A percentile compares a stretch with the other conserved stretches of the same genome.
Evolutionary conservation across 129 eudicot species (phyloP).

Genomic region (Flaveria sonorensis): DNA sequence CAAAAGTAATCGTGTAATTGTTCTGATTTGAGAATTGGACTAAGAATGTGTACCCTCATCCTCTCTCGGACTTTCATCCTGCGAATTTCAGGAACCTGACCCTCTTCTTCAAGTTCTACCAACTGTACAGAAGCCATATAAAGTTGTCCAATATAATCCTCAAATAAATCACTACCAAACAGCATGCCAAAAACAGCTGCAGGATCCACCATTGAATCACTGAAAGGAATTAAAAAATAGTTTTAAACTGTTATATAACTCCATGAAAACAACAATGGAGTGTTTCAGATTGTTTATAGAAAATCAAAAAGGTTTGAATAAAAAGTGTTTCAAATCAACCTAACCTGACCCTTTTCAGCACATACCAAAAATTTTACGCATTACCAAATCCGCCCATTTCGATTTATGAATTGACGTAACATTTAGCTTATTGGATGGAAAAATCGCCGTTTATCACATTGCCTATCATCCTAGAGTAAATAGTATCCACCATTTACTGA

Average conservation of each 20-base stretch:
- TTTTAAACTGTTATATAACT: background rate
- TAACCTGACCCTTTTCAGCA: background rate
- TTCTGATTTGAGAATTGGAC: slow-evolving; percentile 2
- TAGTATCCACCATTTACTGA: no score
- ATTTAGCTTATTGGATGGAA: slow-evolving; percentile 7
- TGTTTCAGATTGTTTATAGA: background rate
- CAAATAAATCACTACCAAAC: slow-evolving; percentile 83
- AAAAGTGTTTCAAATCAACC: background rate
- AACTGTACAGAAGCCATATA: slow-evolving; percentile 62
- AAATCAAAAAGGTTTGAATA: background rate
- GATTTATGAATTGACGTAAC: background rate
- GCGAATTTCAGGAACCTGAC: slow-evolving; percentile 58
- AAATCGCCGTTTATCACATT: background rate
- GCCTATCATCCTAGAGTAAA: background rate
- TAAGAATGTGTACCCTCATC: slow-evolving; percentile 52
- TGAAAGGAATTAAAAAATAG: slow-evolving; percentile 28
- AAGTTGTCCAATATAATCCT: slow-evolving; percentile 84
- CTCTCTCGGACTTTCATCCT: slow-evolving; percentile 71
- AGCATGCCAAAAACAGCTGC: slow-evolving; percentile 90
- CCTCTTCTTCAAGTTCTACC: slow-evolving; percentile 62
- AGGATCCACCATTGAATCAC: slow-evolving; percentile 89
- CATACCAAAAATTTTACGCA: background rate
- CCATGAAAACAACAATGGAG: background rate
- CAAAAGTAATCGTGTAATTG: background rate
- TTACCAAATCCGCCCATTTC: background rate